A percentile compares a stretch with the other conserved stretches of the same genome.
phyloP scores from a whole-genome alignment of 1,284 basidiomycete genomes.

The Heterobasidion irregulare region DNA sequence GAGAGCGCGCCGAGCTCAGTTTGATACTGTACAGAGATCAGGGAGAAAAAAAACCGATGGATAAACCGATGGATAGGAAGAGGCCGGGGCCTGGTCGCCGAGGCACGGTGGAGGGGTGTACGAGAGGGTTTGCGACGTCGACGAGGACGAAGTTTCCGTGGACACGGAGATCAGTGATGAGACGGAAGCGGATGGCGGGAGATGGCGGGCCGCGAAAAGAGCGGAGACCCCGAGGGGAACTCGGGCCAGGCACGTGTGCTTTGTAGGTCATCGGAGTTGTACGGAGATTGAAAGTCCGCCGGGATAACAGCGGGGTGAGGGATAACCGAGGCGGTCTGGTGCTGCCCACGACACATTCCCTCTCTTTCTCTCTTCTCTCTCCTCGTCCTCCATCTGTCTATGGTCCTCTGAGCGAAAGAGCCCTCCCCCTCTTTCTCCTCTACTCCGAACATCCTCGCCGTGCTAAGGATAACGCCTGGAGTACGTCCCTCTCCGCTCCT shows the following conservation, averaged over 20 bases:
- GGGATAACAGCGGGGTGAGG: neutral
- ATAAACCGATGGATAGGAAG: no score
- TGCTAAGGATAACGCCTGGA: slow-evolving; percentile 76
- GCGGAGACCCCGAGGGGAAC: neutral
- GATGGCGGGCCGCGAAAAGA: no score
- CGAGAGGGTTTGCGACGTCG: no score
- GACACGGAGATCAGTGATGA: no score
- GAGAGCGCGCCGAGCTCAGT: no score
- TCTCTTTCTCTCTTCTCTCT: no score
- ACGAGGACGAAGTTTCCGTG: no score
- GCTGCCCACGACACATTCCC: neutral
- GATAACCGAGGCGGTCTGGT: neutral
- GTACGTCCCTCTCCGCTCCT: slow-evolving; percentile 26
- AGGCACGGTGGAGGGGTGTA: no score
- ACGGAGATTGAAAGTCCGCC: neutral
- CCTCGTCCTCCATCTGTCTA: slow-evolving; percentile 7
- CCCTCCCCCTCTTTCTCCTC: slow-evolving; percentile 20
- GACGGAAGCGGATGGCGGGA: no score
- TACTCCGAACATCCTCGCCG: slow-evolving; percentile 47
- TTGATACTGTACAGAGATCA: no score
- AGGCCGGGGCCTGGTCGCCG: no score
- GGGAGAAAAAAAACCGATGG: no score
- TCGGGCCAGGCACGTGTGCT: neutral
- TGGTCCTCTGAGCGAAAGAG: slow-evolving; percentile 13
- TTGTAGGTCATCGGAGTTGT: neutral